Conservation (phyloP, 2,329 filamentous ascomycete genomes). For the Fusarium metavorans region DNA sequence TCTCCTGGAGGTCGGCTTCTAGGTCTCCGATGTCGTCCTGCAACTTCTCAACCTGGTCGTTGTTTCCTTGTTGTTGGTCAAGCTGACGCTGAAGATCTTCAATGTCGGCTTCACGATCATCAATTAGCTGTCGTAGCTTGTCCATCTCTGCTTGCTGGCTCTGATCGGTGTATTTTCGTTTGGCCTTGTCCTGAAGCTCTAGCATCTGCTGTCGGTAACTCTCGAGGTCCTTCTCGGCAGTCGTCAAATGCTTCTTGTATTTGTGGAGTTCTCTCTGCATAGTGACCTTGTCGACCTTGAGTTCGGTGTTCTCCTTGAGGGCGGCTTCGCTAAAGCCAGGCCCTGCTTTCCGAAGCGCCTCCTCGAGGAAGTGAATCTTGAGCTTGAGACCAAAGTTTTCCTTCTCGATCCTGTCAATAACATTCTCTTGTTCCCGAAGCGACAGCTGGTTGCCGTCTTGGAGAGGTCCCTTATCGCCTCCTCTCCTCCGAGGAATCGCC, state of each 20-base stretch:
- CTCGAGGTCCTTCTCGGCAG: conserved; percentile 89
- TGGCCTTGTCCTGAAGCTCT: conserved; percentile 85
- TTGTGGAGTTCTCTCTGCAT: conserved; percentile 88
- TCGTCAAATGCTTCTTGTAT: conserved; percentile 85
- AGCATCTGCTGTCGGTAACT: conserved; percentile 83
- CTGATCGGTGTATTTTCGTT: conserved; percentile 79
- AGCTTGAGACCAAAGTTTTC: conserved; percentile 98
- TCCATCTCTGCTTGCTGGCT: conserved; percentile 72
- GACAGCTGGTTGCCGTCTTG: conserved; percentile 92
- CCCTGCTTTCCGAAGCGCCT: conserved; percentile 86
- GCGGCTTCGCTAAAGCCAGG: conserved; percentile 91
- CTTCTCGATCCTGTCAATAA: conserved; percentile 96
- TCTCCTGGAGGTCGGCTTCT: conserved; percentile 80
- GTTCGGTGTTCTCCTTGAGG: conserved; percentile 92
- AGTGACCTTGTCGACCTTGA: conserved; percentile 92
- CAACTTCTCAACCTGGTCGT: conserved; percentile 73
- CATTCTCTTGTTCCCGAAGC: conserved; percentile 92
- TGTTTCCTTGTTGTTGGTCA: conserved; percentile 66
- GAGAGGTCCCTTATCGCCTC: conserved; percentile 74
- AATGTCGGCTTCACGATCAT: conserved; percentile 70
- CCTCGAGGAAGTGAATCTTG: conserved; percentile 96
- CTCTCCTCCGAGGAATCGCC: conserved; percentile 73
- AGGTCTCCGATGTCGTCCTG: conserved; percentile 81
- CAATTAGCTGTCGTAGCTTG: conserved; percentile 66
- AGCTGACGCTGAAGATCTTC: conserved; percentile 71